Percentiles rank a stretch among this genome's conserved stretches.
These are phyloP conservation scores for Candida sp. DNA, from an alignment of 1,139 yeast species.

Conservation along the genomic window DNA sequence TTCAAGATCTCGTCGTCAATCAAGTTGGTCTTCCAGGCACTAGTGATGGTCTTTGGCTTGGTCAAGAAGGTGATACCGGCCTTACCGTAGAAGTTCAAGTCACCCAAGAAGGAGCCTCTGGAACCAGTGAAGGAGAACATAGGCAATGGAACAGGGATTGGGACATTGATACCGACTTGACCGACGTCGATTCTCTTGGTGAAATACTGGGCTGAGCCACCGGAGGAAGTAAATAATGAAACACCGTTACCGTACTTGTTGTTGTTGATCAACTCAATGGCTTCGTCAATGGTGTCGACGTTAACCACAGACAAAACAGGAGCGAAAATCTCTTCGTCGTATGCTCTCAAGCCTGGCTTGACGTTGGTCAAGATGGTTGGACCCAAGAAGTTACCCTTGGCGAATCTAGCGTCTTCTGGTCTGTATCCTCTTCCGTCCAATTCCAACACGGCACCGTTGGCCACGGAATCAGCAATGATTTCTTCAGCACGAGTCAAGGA, in stretches of 20 bases:
- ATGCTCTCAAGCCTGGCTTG: slow-evolving; percentile 72
- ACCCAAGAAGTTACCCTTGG: slow-evolving; percentile 75
- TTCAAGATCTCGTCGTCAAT: slow-evolving; percentile 50
- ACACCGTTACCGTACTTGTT: slow-evolving; percentile 80
- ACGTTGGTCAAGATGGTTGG: slow-evolving; percentile 72
- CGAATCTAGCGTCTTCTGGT: slow-evolving; percentile 48
- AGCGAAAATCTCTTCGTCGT: slow-evolving; percentile 79
- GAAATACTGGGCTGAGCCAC: slow-evolving; percentile 72
- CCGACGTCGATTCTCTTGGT: slow-evolving; percentile 75
- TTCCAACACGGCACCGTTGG: slow-evolving; percentile 60
- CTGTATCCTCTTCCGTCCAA: slow-evolving; percentile 67
- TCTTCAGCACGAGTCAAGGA: slow-evolving; percentile 57
- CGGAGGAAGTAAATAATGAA: slow-evolving; percentile 71
- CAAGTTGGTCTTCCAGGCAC: slow-evolving; percentile 67
- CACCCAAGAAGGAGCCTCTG: slow-evolving; percentile 79
- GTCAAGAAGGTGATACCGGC: slow-evolving; percentile 76
- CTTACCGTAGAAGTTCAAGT: slow-evolving; percentile 80
- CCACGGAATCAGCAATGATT: slow-evolving; percentile 58
- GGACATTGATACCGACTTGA: slow-evolving; percentile 81
- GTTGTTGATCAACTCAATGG: slow-evolving; percentile 64
- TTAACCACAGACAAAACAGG: slow-evolving; percentile 72
- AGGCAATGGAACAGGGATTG: slow-evolving; percentile 86
- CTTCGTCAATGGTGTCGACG: slow-evolving; percentile 74
- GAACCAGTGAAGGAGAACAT: slow-evolving; percentile 85
- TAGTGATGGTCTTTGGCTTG: slow-evolving; percentile 77